Conservation (phyloP, 2,329 filamentous ascomycete genomes). For the Lasiodiplodia sp. region DNA sequence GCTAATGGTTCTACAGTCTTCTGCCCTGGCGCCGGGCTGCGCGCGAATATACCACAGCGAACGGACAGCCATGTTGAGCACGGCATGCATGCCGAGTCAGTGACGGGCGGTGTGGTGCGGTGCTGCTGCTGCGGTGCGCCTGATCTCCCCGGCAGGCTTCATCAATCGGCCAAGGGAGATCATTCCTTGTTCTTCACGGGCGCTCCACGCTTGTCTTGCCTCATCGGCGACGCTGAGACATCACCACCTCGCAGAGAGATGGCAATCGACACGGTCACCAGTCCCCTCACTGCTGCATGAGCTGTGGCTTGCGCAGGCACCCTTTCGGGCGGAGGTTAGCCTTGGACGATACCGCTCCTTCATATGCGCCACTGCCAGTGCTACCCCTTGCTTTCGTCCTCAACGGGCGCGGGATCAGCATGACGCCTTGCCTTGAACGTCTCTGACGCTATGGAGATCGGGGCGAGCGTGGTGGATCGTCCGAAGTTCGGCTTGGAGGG, state of each 20-base stretch:
- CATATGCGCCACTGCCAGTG: neutral
- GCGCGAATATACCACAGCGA: neutral
- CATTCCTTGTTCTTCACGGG: neutral
- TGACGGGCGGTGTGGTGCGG: neutral
- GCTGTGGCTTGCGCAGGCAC: neutral
- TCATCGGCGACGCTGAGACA: neutral
- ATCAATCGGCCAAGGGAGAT: slow-evolving; percentile 10
- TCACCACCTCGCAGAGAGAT: neutral
- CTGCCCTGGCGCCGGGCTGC: neutral
- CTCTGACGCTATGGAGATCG: neutral
- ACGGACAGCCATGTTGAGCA: slow-evolving; percentile 13
- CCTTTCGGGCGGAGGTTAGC: neutral
- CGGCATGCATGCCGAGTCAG: slow-evolving; percentile 18
- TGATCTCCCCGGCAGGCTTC: neutral
- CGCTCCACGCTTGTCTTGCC: slow-evolving; percentile 1
- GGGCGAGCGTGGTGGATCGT: slow-evolving; percentile 1
- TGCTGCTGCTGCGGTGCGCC: slow-evolving; percentile 3
- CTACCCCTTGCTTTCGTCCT: neutral
- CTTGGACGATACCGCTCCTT: neutral
- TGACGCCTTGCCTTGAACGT: neutral
- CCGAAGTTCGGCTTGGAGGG: slow-evolving; percentile 11
- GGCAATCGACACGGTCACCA: neutral
- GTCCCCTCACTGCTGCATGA: neutral
- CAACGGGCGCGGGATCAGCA: neutral
- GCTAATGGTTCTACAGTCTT: neutral